phyloP scores from a whole-genome alignment of 1,284 basidiomycete genomes.

The Bondarzewia mesenterica region DNA sequence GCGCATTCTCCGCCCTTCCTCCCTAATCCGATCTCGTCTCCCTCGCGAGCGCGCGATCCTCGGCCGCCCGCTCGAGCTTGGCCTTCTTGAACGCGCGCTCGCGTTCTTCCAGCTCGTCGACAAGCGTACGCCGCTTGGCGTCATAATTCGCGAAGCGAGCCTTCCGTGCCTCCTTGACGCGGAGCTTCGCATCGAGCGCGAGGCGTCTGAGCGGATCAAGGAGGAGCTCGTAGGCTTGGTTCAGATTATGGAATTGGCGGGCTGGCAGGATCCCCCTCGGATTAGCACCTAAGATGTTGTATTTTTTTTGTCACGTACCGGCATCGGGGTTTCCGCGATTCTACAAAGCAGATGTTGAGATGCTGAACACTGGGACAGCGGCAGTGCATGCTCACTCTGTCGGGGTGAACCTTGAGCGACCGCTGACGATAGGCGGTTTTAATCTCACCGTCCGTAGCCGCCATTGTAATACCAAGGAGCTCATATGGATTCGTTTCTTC shows the following conservation, averaged over 20 bases:
- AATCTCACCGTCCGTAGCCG: conserved; percentile 78
- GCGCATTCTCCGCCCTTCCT: conserved; percentile 63
- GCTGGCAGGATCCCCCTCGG: too few relatives aligned
- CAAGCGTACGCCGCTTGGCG: conserved; percentile 69
- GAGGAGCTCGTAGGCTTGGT: conserved; percentile 78
- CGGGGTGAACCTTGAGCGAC: conserved; percentile 85
- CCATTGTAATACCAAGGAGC: conserved; percentile 55
- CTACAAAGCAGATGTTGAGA: conserved; percentile 26
- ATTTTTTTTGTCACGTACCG: conserved; percentile 36
- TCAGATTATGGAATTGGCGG: conserved; percentile 82
- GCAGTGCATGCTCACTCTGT: conserved; percentile 50
- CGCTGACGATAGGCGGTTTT: conserved; percentile 76
- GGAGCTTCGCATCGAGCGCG: conserved; percentile 76
- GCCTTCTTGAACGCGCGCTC: conserved; percentile 78
- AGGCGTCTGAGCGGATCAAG: conserved; percentile 78
- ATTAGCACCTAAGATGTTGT: too few relatives aligned
- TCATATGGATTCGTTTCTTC: conserved; percentile 72
- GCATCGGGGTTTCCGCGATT: conserved; percentile 77
- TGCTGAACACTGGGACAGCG: conserved; percentile 9
- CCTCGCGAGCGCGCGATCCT: conserved; percentile 45
- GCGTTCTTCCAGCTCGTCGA: conserved; percentile 79
- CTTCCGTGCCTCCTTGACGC: conserved; percentile 62
- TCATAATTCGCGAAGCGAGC: conserved; percentile 73
- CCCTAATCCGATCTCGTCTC: conserved; percentile 74
- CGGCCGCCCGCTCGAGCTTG: conserved; percentile 49